Percentiles rank a stretch among this genome's conserved stretches.
Conservation (phyloP, 441 rosid species). For the Manihot esculenta region DNA sequence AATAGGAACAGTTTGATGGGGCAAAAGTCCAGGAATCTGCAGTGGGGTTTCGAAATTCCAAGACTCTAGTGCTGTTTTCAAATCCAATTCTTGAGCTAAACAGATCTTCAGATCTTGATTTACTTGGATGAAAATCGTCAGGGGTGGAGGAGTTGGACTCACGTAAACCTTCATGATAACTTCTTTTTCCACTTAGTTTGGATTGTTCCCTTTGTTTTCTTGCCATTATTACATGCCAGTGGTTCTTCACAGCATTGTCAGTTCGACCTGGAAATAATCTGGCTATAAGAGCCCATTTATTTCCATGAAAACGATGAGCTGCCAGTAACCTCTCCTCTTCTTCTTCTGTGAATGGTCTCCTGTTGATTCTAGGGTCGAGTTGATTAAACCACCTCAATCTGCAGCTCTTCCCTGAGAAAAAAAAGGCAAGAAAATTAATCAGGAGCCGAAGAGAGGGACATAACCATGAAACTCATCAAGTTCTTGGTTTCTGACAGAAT, state of each 20-base stretch:
- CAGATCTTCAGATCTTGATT: conserved; percentile 33
- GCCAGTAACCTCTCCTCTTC: conserved; percentile 82
- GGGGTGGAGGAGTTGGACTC: conserved; percentile 7
- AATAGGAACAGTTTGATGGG: conserved; percentile 26
- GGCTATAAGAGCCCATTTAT: conserved; percentile 94
- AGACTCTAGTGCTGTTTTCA: conserved; percentile 26
- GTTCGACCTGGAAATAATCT: conserved; percentile 95
- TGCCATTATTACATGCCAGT: conserved; percentile 96
- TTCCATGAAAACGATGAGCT: conserved; percentile 82
- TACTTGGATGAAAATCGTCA: conserved; percentile 25
- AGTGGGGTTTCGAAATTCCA: conserved; percentile 39
- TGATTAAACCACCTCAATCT: conserved; percentile 98
- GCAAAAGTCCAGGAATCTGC: conserved; percentile 39
- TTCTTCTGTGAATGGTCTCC: conserved; percentile 74
- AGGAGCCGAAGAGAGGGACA: too few species aligned
- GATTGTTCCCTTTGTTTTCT: conserved; percentile 82
- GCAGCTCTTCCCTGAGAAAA: conserved; percentile 79
- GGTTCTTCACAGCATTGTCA: conserved; percentile 97
- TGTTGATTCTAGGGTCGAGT: conserved; percentile 91
- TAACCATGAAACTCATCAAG: too few species aligned
- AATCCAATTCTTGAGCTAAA: conserved; percentile 36
- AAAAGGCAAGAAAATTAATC: too few species aligned
- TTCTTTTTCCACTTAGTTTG: conserved; percentile 33
- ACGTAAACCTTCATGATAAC: conserved; percentile 27
- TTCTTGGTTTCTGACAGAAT: too few species aligned